Conservation (phyloP, 169 alveolate genomes). For the Cryptosporidium andersoni region DNA sequence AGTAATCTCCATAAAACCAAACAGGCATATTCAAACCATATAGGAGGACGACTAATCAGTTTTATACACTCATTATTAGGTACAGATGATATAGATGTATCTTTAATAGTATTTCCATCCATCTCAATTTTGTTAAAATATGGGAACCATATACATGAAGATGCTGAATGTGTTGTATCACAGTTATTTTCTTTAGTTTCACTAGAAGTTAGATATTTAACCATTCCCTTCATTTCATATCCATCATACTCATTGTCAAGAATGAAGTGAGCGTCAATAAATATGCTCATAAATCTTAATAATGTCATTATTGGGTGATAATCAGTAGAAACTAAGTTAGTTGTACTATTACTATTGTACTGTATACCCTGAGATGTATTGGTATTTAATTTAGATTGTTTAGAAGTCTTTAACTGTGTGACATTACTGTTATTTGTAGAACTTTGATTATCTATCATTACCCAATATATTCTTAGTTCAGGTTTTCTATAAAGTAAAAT, state of each 20-base stretch:
- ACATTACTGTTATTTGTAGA: no score
- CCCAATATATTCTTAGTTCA: constrained; percentile 49
- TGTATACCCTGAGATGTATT: not conserved
- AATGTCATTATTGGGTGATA: constrained; percentile 59
- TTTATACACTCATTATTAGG: not conserved
- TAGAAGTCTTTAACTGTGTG: no score
- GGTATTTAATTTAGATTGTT: not conserved
- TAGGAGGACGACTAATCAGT: constrained; percentile 48
- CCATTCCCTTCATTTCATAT: constrained; percentile 51
- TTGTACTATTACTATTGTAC: not conserved
- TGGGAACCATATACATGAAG: constrained; percentile 40
- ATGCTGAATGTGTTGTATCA: not conserved
- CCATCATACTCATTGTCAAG: constrained; percentile 60
- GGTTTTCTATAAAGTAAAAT: constrained; percentile 55
- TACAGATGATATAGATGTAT: not conserved
- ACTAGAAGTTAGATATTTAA: not conserved
- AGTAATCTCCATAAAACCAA: constrained; percentile 65
- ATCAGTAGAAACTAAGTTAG: not conserved
- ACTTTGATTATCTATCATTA: constrained; percentile 5
- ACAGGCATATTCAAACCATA: constrained; percentile 66
- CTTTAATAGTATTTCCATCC: constrained; percentile 2
- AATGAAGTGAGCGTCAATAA: constrained; percentile 44
- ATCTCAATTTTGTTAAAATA: not conserved
- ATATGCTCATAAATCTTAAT: constrained; percentile 19
- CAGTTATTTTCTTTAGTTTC: not conserved